These are phyloP conservation scores for Colletotrichum sp. DNA, from an alignment of 2,329 filamentous ascomycete species.

Conservation along the genomic window DNA sequence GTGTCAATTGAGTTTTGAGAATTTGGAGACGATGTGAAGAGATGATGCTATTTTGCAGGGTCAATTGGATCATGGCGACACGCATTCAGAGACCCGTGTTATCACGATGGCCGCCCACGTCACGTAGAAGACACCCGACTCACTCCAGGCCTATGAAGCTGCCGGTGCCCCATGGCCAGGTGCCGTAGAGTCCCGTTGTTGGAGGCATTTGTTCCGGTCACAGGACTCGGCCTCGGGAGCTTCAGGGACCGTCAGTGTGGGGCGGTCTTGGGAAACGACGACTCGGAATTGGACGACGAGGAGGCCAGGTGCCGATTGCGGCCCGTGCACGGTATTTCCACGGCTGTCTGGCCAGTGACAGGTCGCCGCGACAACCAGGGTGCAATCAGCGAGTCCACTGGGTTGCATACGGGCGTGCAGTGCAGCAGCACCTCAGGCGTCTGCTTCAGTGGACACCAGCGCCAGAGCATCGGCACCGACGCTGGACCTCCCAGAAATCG, in stretches of 20 bases:
- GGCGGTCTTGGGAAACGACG: not conserved
- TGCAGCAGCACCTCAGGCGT: not conserved
- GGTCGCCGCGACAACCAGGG: constrained; percentile 14
- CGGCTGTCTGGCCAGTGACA: not conserved
- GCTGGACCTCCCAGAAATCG: not conserved
- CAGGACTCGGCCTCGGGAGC: constrained; percentile 10
- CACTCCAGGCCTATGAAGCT: not conserved
- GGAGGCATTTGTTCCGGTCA: not conserved
- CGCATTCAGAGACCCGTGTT: not conserved
- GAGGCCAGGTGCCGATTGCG: not conserved
- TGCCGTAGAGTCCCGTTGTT: not conserved
- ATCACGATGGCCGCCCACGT: not conserved
- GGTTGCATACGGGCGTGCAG: not conserved
- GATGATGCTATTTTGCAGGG: not conserved
- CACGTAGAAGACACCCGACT: not conserved
- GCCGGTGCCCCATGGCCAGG: not conserved
- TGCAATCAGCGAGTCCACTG: not conserved
- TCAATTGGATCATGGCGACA: not conserved
- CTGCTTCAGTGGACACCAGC: not conserved
- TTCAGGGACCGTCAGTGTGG: constrained; percentile 12
- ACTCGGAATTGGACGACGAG: not conserved
- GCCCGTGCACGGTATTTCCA: not conserved
- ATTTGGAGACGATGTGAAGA: not conserved
- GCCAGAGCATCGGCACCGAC: not conserved
- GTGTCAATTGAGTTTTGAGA: not conserved